phyloP scores from a whole-genome alignment of 2,329 filamentous ascomycete genomes.

The Phialophora verrucosa region DNA sequence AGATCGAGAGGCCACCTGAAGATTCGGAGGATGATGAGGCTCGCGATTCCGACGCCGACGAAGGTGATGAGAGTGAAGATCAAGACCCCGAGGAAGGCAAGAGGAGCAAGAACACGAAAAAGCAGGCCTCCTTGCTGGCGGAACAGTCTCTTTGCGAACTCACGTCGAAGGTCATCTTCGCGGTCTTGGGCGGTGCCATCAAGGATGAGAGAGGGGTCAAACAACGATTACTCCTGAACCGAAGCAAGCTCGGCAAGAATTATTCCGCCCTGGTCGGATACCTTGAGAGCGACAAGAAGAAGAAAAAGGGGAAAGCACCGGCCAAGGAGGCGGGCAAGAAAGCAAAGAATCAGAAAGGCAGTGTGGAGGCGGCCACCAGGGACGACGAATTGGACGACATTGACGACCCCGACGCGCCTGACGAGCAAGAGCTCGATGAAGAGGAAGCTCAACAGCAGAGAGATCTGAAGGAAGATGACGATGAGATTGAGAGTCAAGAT shows the following conservation, averaged over 20 bases:
- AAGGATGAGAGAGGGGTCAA: slow-evolving; percentile 71
- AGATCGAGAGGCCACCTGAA: slow-evolving; percentile 41
- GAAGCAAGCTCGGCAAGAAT: slow-evolving; percentile 77
- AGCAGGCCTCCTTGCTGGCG: slow-evolving; percentile 71
- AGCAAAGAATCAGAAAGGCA: slow-evolving; percentile 24
- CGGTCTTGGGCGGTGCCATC: slow-evolving; percentile 75
- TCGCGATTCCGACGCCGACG: slow-evolving; percentile 68
- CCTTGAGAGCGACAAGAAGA: slow-evolving; percentile 72
- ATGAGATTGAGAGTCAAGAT: slow-evolving; percentile 20
- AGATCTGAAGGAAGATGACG: slow-evolving; percentile 32
- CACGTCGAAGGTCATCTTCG: slow-evolving; percentile 81
- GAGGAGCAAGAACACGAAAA: slow-evolving; percentile 52
- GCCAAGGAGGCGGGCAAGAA: slow-evolving; percentile 37
- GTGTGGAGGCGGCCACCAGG: slow-evolving; percentile 21
- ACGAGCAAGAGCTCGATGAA: slow-evolving; percentile 36
- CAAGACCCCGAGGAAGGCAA: slow-evolving; percentile 33
- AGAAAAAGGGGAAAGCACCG: slow-evolving; percentile 41
- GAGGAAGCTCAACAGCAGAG: slow-evolving; percentile 34
- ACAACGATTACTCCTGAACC: slow-evolving; percentile 77
- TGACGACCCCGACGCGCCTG: slow-evolving; percentile 33
- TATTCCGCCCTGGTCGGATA: slow-evolving; percentile 83
- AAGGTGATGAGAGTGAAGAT: slow-evolving; percentile 73
- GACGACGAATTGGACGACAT: slow-evolving; percentile 37
- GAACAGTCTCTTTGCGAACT: slow-evolving; percentile 88
- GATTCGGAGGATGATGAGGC: slow-evolving; percentile 63